These are phyloP conservation scores for Ophiostoma fasciatum DNA, from an alignment of 2,329 filamentous ascomycete genomes.

Conservation along the genomic window DNA sequence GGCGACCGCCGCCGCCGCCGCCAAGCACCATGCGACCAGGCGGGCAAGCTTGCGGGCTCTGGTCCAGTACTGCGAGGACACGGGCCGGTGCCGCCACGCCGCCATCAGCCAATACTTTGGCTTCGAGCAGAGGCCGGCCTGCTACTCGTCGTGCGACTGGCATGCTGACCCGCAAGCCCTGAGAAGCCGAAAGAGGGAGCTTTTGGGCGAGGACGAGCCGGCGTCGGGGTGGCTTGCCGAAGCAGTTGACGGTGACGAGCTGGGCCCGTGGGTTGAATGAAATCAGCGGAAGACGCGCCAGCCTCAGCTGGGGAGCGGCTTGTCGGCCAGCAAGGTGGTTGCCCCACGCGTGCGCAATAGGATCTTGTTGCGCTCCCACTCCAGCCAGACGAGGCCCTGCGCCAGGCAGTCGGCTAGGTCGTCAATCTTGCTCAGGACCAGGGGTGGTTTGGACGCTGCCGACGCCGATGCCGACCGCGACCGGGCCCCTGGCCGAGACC, in stretches of 20 bases:
- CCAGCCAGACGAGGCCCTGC: constrained; percentile 62
- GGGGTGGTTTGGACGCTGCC: too few species aligned
- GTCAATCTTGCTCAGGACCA: constrained; percentile 47
- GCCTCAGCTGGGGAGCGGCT: not conserved
- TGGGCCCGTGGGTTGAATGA: not conserved
- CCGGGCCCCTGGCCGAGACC: too few species aligned
- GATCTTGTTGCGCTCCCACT: constrained; percentile 52
- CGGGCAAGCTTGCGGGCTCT: constrained; percentile 53
- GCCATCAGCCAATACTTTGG: constrained; percentile 67
- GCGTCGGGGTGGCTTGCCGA: constrained; percentile 10
- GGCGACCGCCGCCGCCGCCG: constrained; percentile 30
- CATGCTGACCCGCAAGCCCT: constrained; percentile 53
- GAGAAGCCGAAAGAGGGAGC: constrained; percentile 38
- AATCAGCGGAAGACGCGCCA: not conserved
- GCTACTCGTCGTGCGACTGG: constrained; percentile 64
- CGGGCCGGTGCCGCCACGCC: constrained; percentile 56
- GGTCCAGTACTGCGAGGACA: constrained; percentile 69
- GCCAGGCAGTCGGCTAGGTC: constrained; percentile 69
- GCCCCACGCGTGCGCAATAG: constrained; percentile 18
- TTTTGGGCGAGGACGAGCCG: constrained; percentile 45
- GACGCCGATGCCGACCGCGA: too few species aligned
- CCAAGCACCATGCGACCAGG: constrained; percentile 26
- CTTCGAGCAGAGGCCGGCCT: constrained; percentile 40
- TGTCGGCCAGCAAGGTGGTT: constrained; percentile 10
- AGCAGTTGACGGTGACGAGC: not conserved